Percentiles rank a stretch among this genome's conserved stretches.
Evolutionary conservation across 164 flowering plant species (phyloP).

Genomic region (Chloranthus sessilifolius): DNA sequence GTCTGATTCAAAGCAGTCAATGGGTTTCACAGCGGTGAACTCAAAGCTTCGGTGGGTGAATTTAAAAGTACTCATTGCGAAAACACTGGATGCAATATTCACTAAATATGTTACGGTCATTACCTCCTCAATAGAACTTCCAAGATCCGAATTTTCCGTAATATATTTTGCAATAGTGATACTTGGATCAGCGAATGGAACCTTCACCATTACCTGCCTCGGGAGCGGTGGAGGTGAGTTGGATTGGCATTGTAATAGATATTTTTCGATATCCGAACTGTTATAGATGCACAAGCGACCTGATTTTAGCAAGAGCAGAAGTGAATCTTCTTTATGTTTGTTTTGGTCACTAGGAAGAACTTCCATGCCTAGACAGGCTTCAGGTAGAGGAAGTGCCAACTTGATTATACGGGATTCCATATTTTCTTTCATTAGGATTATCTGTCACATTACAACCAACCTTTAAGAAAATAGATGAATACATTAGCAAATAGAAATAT

Average conservation of each 20-base stretch:
- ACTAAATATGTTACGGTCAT: neutral
- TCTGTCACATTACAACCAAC: conserved; percentile 35
- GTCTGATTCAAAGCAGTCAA: too few species aligned
- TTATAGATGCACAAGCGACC: conserved; percentile 59
- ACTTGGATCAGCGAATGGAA: conserved; percentile 65
- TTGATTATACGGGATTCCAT: conserved; percentile 74
- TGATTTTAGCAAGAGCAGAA: conserved; percentile 66
- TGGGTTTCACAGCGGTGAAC: too few species aligned
- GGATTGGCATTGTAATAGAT: conserved; percentile 63
- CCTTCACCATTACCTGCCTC: conserved; percentile 52
- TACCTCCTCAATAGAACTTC: conserved; percentile 52
- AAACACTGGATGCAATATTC: too few species aligned
- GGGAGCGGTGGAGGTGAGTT: conserved; percentile 75
- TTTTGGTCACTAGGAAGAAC: conserved; percentile 40
- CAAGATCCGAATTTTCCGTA: conserved; percentile 25
- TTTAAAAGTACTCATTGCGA: too few species aligned
- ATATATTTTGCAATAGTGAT: conserved; percentile 52
- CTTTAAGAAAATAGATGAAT: conserved; percentile 2
- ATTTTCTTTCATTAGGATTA: conserved; percentile 65
- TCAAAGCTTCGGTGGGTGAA: too few species aligned
- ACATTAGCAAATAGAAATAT: too few species aligned
- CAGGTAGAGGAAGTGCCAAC: conserved; percentile 58
- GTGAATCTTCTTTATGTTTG: conserved; percentile 48
- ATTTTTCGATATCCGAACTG: conserved; percentile 62
- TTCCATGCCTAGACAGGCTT: conserved; percentile 67